Conservation (phyloP, 352 stramenopile species). For the Globisporangium ultimum region DNA sequence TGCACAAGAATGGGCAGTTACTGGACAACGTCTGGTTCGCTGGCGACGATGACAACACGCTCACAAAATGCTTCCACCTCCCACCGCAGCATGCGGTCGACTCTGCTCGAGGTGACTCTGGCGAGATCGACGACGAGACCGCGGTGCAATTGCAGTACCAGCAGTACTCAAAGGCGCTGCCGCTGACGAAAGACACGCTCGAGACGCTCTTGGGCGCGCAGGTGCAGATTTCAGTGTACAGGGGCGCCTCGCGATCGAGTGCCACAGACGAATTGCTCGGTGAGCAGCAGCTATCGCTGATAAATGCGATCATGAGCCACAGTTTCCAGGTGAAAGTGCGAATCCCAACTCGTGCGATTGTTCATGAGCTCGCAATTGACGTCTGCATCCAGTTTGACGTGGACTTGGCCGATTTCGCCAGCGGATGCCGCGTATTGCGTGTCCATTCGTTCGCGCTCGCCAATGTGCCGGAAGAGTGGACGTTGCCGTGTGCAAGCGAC, state of each 20-base stretch:
- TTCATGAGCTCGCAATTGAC: slow-evolving; percentile 28
- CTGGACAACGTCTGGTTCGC: slow-evolving; percentile 54
- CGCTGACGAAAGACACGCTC: slow-evolving; percentile 28
- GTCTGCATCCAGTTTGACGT: slow-evolving; percentile 41
- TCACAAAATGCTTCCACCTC: slow-evolving; percentile 34
- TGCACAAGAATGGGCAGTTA: slow-evolving; percentile 18
- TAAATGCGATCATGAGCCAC: slow-evolving; percentile 24
- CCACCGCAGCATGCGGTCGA: slow-evolving; percentile 1
- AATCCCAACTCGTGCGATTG: slow-evolving; percentile 12
- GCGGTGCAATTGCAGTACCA: slow-evolving; percentile 27
- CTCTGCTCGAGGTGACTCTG: background rate
- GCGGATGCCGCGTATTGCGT: slow-evolving; percentile 38
- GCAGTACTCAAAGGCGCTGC: slow-evolving; percentile 45
- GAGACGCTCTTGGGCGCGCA: slow-evolving; percentile 35
- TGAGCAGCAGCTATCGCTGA: slow-evolving; percentile 31
- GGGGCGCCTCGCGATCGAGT: slow-evolving; percentile 21
- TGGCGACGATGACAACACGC: slow-evolving; percentile 44
- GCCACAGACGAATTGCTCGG: slow-evolving; percentile 34
- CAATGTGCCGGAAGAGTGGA: slow-evolving; percentile 52
- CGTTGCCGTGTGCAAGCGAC: slow-evolving; percentile 29
- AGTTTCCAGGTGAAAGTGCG: slow-evolving; percentile 18
- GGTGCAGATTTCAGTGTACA: slow-evolving; percentile 40
- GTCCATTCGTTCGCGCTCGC: slow-evolving; percentile 30
- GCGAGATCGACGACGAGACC: background rate
- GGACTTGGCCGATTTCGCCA: slow-evolving; percentile 43